Percentiles rank a stretch among this genome's conserved stretches.
These are phyloP conservation scores for Oryza australiensis DNA, from an alignment of 176 grass and related monocot species.

Conservation along the genomic window DNA sequence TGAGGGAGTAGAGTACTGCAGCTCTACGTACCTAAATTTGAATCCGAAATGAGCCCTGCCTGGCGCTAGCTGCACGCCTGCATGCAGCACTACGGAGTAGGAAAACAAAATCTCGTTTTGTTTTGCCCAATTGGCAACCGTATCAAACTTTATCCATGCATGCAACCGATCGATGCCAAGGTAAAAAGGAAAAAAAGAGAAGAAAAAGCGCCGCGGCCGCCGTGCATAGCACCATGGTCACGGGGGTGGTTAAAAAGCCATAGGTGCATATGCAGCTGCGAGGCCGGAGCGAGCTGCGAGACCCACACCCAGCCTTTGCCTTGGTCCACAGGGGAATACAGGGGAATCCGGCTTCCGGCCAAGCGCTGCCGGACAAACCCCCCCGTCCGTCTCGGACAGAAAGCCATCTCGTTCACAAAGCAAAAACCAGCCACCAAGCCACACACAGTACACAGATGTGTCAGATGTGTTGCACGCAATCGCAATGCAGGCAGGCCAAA, in stretches of 20 bases:
- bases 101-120: not conserved
- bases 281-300: not conserved
- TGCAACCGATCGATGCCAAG: not conserved
- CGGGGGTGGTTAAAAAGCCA: not conserved
- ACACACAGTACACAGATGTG: not conserved
- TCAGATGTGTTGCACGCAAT: not conserved
- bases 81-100: not conserved
- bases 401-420: constrained; percentile 34
- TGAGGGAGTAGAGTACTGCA: no score
- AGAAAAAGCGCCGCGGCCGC: no score
- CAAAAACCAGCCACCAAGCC: not conserved
- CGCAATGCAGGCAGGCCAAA: no score
- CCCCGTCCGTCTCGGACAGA: constrained; percentile 41
- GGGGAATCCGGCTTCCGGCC: constrained; percentile 68
- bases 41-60: no score
- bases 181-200: not conserved
- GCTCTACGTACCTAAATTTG: no score
- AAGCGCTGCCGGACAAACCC: constrained; percentile 66
- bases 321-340: constrained; percentile 27
- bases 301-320: not conserved
- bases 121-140: not conserved
- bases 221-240: not conserved
- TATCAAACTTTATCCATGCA: not conserved
- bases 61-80: no score
- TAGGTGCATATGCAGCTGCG: no score